Evolutionary conservation across 2,329 filamentous ascomycete genomes (phyloP), one percentile per base, ranked within the genome.

Genomic region (Alternaria sp.): DNA sequence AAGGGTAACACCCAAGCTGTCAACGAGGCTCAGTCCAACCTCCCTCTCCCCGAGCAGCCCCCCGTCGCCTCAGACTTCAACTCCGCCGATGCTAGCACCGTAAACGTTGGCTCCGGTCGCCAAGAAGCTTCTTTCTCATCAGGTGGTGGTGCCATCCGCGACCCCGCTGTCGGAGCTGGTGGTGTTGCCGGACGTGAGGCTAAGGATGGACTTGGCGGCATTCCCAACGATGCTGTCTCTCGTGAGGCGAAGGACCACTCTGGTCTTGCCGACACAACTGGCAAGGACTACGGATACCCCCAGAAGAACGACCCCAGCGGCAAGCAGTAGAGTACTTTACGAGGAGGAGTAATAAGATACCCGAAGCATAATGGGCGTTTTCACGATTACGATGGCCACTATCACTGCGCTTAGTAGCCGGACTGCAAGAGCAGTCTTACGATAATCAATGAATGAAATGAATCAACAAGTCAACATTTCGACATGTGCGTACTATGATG

Each of bases 61-160:
- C 91, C 91, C 1, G 81, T 80, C n/a, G 81, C 87, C n/a, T 91
- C 90, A 5, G 91, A 95, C 83, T 93, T 88, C 85, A 88, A 94
- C 76, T 92, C 89, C 0, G 83, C 86, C 51, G 91, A 94, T 71
- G 84, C 84, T 32, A 81, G 86, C 63, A 91, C 81, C 57, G 88
- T 91, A 74, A 90, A 92, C 73, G 87, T 91, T 48, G 90, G 90
- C 64, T 87, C 88, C 36, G 89, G 90, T 20, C 79, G 84, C 54
- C 66, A 75, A 20, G 76, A 85, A 66, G 64, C 61, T 11, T 85
- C 81, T 53, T 83, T 85, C 62, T 43, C 63, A 9, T 64, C 65
- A 12, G 79, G 88, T 46, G 86, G 87, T 46, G 64, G 66, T 34
- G 72, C 70, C 6, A 74, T 82, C 11, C 76, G 80, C 34, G 78